Evolutionary conservation across 1,284 basidiomycete genomes (phyloP), one percentile per base, ranked within the genome.

Genomic region (Boletus smithii): DNA sequence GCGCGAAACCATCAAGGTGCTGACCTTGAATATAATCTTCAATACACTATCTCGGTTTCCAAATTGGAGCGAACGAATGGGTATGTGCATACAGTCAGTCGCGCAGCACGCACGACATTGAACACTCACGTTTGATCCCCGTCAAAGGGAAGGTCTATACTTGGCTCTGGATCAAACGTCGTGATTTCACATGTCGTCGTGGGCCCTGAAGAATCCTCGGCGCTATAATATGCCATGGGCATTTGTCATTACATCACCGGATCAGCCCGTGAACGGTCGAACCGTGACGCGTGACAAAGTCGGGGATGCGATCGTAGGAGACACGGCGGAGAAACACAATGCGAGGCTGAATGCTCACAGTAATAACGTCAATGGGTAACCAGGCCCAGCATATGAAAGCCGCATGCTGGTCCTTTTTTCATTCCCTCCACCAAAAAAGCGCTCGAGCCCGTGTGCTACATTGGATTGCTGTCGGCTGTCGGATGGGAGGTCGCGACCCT

Each of bases 131-230:
- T 79, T 48, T 76, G 70, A 10, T 84, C 77, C 33, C 75, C 74
- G 55, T 91, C 82, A 61, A 95, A 93, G 3, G 83, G 75, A 26
- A 95, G 78, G 46, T 93, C 88, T 33, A 92, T 73, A 49, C 85
- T 75, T 17, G 85, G 83, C 55, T 95, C 91, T 3, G 91, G 81
- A 43, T 93, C 90, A 56, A 87, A 89, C 0, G 92, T 92, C 18
- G 82, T 80, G 48, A 98, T 83, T 63, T 95, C 86, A 66, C 93
- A 97, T 14, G 80, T 86, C 7, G 94, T 95, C 0, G 85, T 91
- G 0, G 93, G 93, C 2, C 91, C 92, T 47, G 76, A 74, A 0
- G 81, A 75, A 51, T 92, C 90, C 63, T 95, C 92, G 20, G 89
- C 83, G 43, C 93, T 95, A 53, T 41, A n/a, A n/a, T n/a, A n/a